Base-by-base conservation (phyloP, 2,329 filamentous ascomycete species). In the Diaporthe capsici region DNA sequence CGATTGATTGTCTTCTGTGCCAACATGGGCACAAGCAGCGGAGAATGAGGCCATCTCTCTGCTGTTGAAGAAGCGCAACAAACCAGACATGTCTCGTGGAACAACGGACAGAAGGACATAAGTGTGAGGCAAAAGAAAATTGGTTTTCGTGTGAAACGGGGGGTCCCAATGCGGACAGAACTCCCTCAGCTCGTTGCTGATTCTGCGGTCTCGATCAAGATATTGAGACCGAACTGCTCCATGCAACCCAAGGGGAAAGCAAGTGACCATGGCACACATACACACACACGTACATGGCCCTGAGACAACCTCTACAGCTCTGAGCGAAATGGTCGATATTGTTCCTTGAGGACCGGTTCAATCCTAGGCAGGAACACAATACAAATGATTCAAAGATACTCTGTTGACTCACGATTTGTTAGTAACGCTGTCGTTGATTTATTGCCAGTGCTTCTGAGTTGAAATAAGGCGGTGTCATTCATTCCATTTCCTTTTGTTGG, bases 311-410 rank as follows among this genome's bases (percentile, higher is more conserved):
- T 53, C 44, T 49, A 53, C 42, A 39, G 65, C 65, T 44, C 47
- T 39, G 58, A 55, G 47, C 22, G n/a, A 34, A 17, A 34, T 60
- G 28, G 51, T 47, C 44, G 55, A 44, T 12, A 49, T 70, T 67
- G 37, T 37, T 58, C 68, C 68, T 49, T 22, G 22, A 68, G 63
- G 58, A 72, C 61, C 53, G 49, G 37, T 49, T n/a, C 53, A 58
- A 72, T 49, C 60, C 63, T 75, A 72, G 68, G 75, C 68, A 76
- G 60, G 58, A 76, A 76, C 57, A 72, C 55, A 75, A 75, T 63
- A 34, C 73, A 75, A 76, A 60, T 76, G 67, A 72, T 61, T 63
- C n/a, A 65, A 76, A 68, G 34, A 25, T 25, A 31, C 51, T 55
- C 22, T 34, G 15, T 65, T 65, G 17, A 15, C 42, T 13, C 0